Evolutionary conservation across 805 yeast genomes (phyloP), one percentile per base, ranked within the genome.

Genomic region (Zygoascus bituminiphila): DNA sequence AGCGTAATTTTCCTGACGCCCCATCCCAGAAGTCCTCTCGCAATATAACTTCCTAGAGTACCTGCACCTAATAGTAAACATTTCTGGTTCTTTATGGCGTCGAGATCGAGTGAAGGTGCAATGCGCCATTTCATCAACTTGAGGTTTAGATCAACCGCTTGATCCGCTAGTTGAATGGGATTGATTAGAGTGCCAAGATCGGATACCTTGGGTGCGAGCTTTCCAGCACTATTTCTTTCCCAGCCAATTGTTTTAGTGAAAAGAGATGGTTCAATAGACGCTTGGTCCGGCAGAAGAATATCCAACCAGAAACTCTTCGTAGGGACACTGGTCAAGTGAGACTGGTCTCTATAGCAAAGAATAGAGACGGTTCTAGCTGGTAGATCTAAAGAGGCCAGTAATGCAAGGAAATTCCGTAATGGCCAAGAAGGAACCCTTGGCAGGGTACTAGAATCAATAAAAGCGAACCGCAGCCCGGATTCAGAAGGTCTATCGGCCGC

Each of bases 101-200:
- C 89, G 42, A 93, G 69, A 59, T 93, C 77, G 2, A 93, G 62
- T 7, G 79, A 74, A 0, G 98, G 98, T 0, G 86, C 88, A 15
- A 93, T 77, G 55, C 98, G 74, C 99, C 99, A 93, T 61, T 88
- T 88, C 98, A 93, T 93, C 41, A 93, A 70, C 66, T 87, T 86
- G 50, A 93, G 70, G 61, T 93, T 93, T 49, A 93, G 73, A 62
- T 89, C 96, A 5, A 88, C 89, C 0, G 97, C 91, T 64, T 94
- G 98, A 51, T 83, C 85, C 0, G 96, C 91, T 20, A 93, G 69
- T 54, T 84, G 81, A 10, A 72, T 54, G 0, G 98, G 98, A 62
- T 91, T 81, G 33, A 91, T 78, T 40, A 93, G 69, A 0, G 88
- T 67, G 1, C 93, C 88, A 47, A 93, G 64, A 62, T 94, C 93